These are phyloP conservation scores for Yamadazyma dendronema DNA, from an alignment of 1,139 yeast species.

Conservation along the genomic window DNA sequence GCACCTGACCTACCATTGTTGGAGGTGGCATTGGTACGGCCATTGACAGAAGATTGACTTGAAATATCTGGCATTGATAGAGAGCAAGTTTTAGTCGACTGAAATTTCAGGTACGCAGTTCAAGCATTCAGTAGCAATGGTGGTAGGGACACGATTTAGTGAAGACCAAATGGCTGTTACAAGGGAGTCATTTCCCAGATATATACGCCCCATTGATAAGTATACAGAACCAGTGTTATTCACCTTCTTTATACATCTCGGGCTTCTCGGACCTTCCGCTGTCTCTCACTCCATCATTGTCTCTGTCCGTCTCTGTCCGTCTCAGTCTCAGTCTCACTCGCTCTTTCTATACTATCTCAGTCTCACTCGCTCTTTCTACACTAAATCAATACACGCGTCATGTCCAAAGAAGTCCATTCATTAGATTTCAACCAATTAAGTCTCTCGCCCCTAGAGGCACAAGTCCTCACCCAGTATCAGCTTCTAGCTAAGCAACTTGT, in stretches of 20 bases:
- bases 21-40: neutral
- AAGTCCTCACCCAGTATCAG: constrained; percentile 49
- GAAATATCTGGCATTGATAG: no score
- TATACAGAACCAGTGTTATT: no score
- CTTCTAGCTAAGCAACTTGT: constrained; percentile 41
- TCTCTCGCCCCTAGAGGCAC: constrained; percentile 37
- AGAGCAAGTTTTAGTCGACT: constrained; percentile 1
- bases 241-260: no score
- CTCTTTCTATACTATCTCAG: no score
- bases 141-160: neutral
- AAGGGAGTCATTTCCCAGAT: no score
- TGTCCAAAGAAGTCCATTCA: constrained; percentile 10
- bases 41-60: neutral
- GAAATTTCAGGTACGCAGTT: constrained; percentile 5
- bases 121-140: neutral
- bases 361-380: neutral
- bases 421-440: constrained; percentile 31
- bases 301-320: neutral
- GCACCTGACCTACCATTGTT: neutral
- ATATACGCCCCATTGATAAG: no score
- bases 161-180: no score
- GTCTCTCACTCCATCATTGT: no score
- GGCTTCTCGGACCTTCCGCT: no score
- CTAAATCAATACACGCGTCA: no score
- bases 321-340: neutral